A percentile compares a stretch with the other conserved stretches of the same genome.
These are phyloP conservation scores for Talaromyces sp. DNA, from an alignment of 2,329 filamentous ascomycete species.

Conservation along the genomic window DNA sequence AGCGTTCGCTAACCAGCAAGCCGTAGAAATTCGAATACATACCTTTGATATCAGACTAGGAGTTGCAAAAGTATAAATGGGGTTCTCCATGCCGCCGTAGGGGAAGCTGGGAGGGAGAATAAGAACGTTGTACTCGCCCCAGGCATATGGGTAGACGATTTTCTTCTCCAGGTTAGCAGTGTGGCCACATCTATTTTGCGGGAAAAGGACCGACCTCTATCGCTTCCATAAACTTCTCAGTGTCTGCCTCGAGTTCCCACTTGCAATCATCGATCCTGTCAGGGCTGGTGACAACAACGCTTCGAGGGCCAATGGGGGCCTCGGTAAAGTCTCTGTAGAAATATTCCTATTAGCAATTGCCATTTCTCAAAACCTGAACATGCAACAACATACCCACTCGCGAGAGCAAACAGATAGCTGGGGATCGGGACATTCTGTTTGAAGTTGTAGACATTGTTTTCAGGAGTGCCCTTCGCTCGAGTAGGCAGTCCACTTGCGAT, in stretches of 20 bases:
- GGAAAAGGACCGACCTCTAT: constrained; percentile 45
- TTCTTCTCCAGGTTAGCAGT: constrained; percentile 30
- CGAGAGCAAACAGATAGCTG: constrained; percentile 89
- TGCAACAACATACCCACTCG: constrained; percentile 46
- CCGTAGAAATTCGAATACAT: background rate
- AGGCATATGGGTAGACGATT: constrained; percentile 79
- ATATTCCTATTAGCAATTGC: constrained; percentile 1
- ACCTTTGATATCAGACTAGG: constrained; percentile 85
- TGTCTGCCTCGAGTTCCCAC: constrained; percentile 87
- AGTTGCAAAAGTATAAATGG: constrained; percentile 90
- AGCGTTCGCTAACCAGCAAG: background rate
- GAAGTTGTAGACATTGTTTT: constrained; percentile 69
- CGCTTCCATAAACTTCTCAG: constrained; percentile 84
- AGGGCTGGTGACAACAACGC: constrained; percentile 78
- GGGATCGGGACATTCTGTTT: constrained; percentile 90
- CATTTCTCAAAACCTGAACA: background rate
- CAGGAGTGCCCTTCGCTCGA: constrained; percentile 47
- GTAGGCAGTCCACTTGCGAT: constrained; percentile 76
- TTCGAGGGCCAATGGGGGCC: constrained; percentile 80
- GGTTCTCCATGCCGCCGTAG: constrained; percentile 81
- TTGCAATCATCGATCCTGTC: constrained; percentile 79
- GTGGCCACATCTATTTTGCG: constrained; percentile 35
- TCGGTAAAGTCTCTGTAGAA: constrained; percentile 71
- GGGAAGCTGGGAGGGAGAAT: constrained; percentile 87
- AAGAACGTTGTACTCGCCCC: constrained; percentile 92